Base-by-base conservation (phyloP, 257 asterid species). In the Knoxia roxburghii region DNA sequence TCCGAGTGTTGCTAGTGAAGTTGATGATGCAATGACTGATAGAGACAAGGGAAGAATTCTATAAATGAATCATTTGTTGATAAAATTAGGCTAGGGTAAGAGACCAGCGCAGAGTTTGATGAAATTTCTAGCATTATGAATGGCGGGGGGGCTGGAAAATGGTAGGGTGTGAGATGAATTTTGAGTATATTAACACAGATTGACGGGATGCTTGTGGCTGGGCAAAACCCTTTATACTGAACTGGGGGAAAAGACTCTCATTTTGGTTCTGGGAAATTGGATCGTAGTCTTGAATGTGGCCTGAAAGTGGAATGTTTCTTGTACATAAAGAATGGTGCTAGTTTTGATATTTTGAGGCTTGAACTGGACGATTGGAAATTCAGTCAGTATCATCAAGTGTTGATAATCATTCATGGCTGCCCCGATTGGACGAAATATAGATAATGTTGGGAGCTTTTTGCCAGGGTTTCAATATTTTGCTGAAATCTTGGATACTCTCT, bases 401-500 rank as follows among this genome's bases (percentile, higher is more conserved):
- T 55, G 40, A 81, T 76, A 76, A 37, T 37, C 41, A 37, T n/a
- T 68, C 69, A 74, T 71, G 76, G 51, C 50, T 69, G 73, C 67
- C 77, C 77, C 81, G 78, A 72, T 78, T 68, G 52, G 35, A 13
- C 23, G 75, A 51, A 62, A 57, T 73, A 58, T 68, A 21, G 77
- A 76, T 67, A 37, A 9, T 63, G 14, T 75, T 74, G 78, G 53
- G 53, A 82, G 74, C 68, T 30, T 45, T 72, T 56, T 41, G 69
- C 86, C 82, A 72, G 77, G 87, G 73, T 87, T 85, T 83, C 86
- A 52, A 51, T 80, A 80, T 77, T 79, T 83, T 61, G 75, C 37
- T 71, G 87, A 83, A 73, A 78, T 83, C 88, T 69, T 75, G 88
- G 87, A 72, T 73, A 49, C n/a, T n/a, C n/a, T n/a, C n/a, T n/a